Conservation (phyloP, 2,329 filamentous ascomycete species). For the Epichloe gansuensis region DNA sequence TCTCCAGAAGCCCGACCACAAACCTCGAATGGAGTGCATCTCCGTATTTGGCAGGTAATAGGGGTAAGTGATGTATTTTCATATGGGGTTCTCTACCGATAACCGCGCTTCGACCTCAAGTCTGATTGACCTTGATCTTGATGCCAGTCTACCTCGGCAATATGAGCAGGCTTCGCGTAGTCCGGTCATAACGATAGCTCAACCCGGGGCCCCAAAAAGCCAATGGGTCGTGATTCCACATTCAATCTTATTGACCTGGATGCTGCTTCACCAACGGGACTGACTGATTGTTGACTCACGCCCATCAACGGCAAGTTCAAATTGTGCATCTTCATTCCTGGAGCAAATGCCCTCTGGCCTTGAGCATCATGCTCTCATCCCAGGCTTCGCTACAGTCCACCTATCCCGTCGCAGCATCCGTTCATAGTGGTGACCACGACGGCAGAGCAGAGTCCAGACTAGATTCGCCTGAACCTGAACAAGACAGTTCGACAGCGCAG, state of each 20-base stretch:
- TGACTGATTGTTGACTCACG: neutral
- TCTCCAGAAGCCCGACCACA: slow-evolving; percentile 35
- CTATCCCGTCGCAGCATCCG: neutral
- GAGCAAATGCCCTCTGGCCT: neutral
- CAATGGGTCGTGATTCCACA: neutral
- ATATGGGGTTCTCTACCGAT: slow-evolving; percentile 10
- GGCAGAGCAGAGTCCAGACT: neutral
- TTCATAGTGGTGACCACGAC: neutral
- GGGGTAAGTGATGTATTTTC: neutral
- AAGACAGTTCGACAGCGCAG: neutral
- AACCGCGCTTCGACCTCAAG: slow-evolving; percentile 32
- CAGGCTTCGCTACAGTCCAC: neutral
- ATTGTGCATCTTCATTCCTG: neutral
- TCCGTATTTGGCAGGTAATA: slow-evolving; percentile 11
- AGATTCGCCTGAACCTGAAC: neutral
- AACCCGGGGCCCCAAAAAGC: neutral
- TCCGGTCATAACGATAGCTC: neutral
- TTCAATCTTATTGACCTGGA: neutral
- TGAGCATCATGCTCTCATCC: neutral
- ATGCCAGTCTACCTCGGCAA: slow-evolving; percentile 35
- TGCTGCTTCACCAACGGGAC: neutral
- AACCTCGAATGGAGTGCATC: slow-evolving; percentile 22
- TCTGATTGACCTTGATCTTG: slow-evolving; percentile 42
- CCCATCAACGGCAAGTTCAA: neutral
- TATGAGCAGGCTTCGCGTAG: neutral